Conservation (phyloP, 768 basidiomycete species). For the Lepiota venenata region DNA sequence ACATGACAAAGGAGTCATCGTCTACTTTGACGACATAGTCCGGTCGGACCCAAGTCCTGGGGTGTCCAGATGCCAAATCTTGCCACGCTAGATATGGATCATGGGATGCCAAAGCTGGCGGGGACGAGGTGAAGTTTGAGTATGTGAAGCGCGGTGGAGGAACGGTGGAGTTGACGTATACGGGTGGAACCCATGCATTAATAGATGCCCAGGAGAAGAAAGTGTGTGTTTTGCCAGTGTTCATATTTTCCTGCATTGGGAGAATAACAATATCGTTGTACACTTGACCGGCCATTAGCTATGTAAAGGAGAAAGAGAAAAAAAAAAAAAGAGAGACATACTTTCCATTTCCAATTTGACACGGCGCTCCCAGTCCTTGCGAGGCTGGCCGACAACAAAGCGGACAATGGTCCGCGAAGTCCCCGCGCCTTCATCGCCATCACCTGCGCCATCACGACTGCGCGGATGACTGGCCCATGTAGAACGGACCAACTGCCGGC, state of each 20-base stretch:
- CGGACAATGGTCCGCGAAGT: constrained; percentile 84
- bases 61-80: constrained; percentile 39
- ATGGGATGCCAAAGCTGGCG: constrained; percentile 66
- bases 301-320: constrained; percentile 8
- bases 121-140: constrained; percentile 49
- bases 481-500: constrained; percentile 81
- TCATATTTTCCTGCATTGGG: constrained; percentile 92
- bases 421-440: constrained; percentile 65
- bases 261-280: constrained; percentile 86
- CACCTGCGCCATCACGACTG: constrained; percentile 70
- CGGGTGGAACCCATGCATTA: constrained; percentile 87
- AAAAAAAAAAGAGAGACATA: constrained; percentile 36
- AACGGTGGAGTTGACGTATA: constrained; percentile 48
- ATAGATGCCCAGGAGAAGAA: constrained; percentile 93
- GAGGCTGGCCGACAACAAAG: constrained; percentile 86
- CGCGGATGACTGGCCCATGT: constrained; percentile 87
- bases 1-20: constrained; percentile 94
- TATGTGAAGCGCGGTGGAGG: constrained; percentile 61
- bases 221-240: constrained; percentile 86
- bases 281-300: constrained; percentile 37
- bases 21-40: constrained; percentile 94
- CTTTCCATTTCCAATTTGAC: constrained; percentile 90
- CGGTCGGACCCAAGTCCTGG: constrained; percentile 74
- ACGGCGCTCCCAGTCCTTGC: constrained; percentile 72
- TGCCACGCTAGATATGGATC: constrained; percentile 61